These are phyloP conservation scores for Auricularia sp. DNA, from an alignment of 768 basidiomycete genomes.

Conservation along the genomic window DNA sequence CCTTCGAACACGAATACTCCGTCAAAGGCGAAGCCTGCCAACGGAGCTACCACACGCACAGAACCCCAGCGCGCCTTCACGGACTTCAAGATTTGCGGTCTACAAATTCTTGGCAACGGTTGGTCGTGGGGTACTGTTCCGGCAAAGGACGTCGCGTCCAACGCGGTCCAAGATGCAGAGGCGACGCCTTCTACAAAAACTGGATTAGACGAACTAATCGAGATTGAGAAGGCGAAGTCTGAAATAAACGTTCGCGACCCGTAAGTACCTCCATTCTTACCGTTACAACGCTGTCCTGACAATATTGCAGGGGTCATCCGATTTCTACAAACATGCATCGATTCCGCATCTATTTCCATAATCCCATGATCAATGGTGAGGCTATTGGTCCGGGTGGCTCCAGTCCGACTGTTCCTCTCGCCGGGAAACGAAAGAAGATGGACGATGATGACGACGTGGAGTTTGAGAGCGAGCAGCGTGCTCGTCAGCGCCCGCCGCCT, in stretches of 20 bases:
- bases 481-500: neutral
- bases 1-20: too few relatives aligned
- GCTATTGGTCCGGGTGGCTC: conserved; percentile 36
- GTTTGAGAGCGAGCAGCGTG: conserved; percentile 5
- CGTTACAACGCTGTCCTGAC: neutral
- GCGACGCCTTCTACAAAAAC: too few relatives aligned
- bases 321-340: conserved; percentile 34
- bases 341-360: conserved; percentile 87
- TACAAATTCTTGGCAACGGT: conserved; percentile 69
- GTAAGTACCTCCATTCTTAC: too few relatives aligned
- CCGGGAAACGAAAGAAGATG: conserved; percentile 81
- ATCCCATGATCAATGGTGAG: conserved; percentile 42
- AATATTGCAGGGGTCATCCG: neutral
- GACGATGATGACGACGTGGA: conserved; percentile 69
- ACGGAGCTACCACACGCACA: conserved; percentile 53
- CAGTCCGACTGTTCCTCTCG: conserved; percentile 48
- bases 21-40: neutral
- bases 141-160: neutral
- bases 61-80: conserved; percentile 88
- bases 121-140: conserved; percentile 73
- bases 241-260: too few relatives aligned
- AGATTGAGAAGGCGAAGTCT: too few relatives aligned
- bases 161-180: too few relatives aligned
- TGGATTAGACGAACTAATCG: too few relatives aligned
- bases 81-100: conserved; percentile 93